Conservation (phyloP, 2,329 filamentous ascomycete species). For the Apiospora kogelbergensis region DNA sequence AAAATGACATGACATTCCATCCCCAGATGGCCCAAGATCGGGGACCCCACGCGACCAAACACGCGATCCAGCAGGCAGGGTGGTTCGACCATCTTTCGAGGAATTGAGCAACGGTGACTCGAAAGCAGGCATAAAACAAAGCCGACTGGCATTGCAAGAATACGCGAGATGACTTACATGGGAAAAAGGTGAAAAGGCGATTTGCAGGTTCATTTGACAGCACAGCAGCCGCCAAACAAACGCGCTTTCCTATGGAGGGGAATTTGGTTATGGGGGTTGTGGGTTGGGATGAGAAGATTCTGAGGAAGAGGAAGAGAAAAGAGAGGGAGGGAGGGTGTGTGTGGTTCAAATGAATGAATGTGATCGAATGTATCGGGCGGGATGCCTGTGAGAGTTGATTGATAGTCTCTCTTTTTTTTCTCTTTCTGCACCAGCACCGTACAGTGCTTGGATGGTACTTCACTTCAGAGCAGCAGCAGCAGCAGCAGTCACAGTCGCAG, state of each 20-base stretch:
- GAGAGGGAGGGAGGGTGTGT: constrained; percentile 1
- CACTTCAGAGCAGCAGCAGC: no score
- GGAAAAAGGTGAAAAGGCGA: constrained; percentile 54
- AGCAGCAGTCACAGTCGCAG: no score
- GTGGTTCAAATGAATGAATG: constrained; percentile 5
- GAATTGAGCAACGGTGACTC: neutral
- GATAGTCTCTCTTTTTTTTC: neutral
- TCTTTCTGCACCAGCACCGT: neutral
- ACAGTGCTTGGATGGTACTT: neutral
- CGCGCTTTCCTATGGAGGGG: constrained; percentile 55
- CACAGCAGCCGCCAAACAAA: constrained; percentile 81
- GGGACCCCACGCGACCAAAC: constrained; percentile 4
- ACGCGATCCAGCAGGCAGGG: neutral
- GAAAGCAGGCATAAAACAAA: constrained; percentile 3
- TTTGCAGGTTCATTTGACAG: constrained; percentile 99
- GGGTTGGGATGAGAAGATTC: constrained; percentile 25
- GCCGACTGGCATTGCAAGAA: neutral
- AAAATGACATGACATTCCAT: neutral
- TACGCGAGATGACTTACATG: constrained; percentile 52
- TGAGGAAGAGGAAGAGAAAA: constrained; percentile 16
- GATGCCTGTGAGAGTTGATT: neutral
- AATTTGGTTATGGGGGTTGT: neutral
- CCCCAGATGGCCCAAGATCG: neutral
- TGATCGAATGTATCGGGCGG: no score
- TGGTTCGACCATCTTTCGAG: neutral